These are phyloP conservation scores for Jacaranda mimosifolia DNA, from an alignment of 257 asterid species.

Conservation along the genomic window DNA sequence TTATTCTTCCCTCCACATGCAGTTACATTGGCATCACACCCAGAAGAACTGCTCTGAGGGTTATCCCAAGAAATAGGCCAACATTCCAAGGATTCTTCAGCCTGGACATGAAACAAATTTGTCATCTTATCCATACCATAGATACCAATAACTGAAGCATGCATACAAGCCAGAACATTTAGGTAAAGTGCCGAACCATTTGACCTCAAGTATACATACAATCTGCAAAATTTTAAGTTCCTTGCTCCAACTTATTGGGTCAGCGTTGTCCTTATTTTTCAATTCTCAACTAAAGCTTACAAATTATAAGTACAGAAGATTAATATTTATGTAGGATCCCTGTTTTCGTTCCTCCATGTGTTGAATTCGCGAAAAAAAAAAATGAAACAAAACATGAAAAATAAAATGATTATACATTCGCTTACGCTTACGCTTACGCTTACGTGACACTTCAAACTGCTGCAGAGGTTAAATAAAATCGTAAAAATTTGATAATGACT, in stretches of 20 bases:
- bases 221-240: neutral
- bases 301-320: neutral
- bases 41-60: constrained; percentile 47
- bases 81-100: constrained; percentile 34
- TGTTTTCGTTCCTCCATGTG: neutral
- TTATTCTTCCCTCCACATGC: constrained; percentile 34
- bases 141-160: constrained; percentile 10
- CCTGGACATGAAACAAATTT: constrained; percentile 45
- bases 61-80: constrained; percentile 26
- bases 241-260: neutral
- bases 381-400: neutral
- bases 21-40: constrained; percentile 28
- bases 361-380: neutral
- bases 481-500: neutral
- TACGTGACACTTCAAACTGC: neutral
- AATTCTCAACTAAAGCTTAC: constrained; percentile 4
- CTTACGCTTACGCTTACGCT: neutral
- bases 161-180: constrained; percentile 1
- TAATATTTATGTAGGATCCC: neutral
- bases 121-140: neutral
- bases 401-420: neutral
- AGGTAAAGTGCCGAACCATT: constrained; percentile 8
- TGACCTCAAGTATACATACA: neutral
- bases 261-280: neutral
- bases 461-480: neutral